These are phyloP conservation scores for Boletus bicolor DNA, from an alignment of 768 basidiomycete species.

Conservation along the genomic window DNA sequence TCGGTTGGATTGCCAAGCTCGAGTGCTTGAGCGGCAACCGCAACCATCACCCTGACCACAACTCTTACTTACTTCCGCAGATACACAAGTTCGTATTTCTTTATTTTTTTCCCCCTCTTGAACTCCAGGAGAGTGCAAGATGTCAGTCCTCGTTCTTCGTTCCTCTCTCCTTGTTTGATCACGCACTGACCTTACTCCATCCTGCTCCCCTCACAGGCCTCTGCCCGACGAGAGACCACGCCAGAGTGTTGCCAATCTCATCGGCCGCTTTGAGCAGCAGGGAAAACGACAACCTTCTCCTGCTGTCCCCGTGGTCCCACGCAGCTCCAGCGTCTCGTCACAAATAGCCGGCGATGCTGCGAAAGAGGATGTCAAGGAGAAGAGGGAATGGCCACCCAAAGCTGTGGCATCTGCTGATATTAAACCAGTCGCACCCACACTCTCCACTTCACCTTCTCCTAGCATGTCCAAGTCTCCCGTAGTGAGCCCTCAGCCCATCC, in stretches of 20 bases:
- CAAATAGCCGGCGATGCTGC: constrained; percentile 60
- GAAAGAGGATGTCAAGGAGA: constrained; percentile 67
- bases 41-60: constrained; percentile 27
- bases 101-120: constrained; percentile 9
- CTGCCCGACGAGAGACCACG: constrained; percentile 87
- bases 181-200: constrained; percentile 10
- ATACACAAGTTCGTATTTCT: constrained; percentile 13
- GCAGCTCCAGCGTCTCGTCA: constrained; percentile 67
- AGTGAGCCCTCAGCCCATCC: constrained; percentile 31
- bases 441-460: constrained; percentile 34
- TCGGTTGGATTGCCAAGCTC: not conserved
- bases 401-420: constrained; percentile 31
- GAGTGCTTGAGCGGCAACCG: constrained; percentile 23
- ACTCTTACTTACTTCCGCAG: constrained; percentile 9
- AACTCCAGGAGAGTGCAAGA: constrained; percentile 21
- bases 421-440: constrained; percentile 34
- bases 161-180: constrained; percentile 1
- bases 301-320: constrained; percentile 38
- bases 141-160: constrained; percentile 25
- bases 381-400: constrained; percentile 76
- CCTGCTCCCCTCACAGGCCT: constrained; percentile 50
- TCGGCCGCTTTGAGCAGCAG: constrained; percentile 84
- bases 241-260: constrained; percentile 85
- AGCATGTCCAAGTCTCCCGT: constrained; percentile 17
- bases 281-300: constrained; percentile 58